These are phyloP conservation scores for Ophiocordyceps camponoti-leonardi DNA, from an alignment of 2,329 filamentous ascomycete species.

Conservation along the genomic window DNA sequence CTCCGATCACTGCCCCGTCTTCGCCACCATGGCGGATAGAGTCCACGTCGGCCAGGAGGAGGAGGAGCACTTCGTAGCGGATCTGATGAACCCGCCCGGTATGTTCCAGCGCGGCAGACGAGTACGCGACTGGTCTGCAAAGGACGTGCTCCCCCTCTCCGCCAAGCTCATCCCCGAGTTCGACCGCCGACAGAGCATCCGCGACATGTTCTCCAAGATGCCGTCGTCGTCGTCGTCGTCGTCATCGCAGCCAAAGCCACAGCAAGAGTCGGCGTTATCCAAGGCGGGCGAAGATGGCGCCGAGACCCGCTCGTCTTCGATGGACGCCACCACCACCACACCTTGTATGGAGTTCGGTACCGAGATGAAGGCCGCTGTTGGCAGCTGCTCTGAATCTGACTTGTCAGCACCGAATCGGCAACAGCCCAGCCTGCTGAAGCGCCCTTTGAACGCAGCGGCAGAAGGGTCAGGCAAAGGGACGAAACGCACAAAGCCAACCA, in stretches of 20 bases:
- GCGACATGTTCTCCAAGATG: slow-evolving; percentile 64
- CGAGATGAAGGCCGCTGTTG: background rate
- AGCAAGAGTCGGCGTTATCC: background rate
- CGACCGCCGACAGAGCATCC: slow-evolving; percentile 66
- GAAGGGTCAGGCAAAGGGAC: slow-evolving; percentile 1
- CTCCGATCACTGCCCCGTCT: slow-evolving; percentile 93
- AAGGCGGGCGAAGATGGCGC: no score
- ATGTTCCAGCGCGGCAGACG: slow-evolving; percentile 53
- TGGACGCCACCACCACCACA: background rate
- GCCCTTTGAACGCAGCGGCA: background rate
- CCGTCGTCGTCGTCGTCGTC: no score
- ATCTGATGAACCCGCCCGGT: slow-evolving; percentile 62
- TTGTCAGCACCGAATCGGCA: background rate
- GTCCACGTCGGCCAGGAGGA: slow-evolving; percentile 36
- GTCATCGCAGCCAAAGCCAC: background rate
- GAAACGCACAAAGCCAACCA: slow-evolving; percentile 11
- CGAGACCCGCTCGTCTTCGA: background rate
- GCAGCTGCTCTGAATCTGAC: background rate
- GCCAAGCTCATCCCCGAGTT: slow-evolving; percentile 80
- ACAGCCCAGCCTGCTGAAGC: background rate
- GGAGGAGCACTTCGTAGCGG: slow-evolving; percentile 36
- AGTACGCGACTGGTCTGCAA: slow-evolving; percentile 45
- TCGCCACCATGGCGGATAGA: slow-evolving; percentile 49
- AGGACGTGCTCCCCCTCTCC: slow-evolving; percentile 56
- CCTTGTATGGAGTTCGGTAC: background rate